Evolutionary conservation across 257 asterid genomes (phyloP).

Genomic region (Solanum tarijense): DNA sequence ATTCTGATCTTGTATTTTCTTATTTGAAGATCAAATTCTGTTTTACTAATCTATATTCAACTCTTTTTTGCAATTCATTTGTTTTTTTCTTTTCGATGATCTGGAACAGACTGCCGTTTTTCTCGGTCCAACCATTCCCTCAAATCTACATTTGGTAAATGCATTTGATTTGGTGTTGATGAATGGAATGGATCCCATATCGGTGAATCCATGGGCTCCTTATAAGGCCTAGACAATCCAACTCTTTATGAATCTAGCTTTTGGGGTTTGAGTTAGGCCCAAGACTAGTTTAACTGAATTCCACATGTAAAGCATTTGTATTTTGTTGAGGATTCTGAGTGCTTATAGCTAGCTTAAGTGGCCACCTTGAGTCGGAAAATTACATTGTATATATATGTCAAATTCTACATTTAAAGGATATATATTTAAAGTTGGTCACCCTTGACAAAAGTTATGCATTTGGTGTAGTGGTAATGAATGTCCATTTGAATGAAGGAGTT

Average conservation of each 20-base stretch:
- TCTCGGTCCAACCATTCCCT: neutral
- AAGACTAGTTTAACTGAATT: no score
- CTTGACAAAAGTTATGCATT: no score
- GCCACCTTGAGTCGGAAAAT: no score
- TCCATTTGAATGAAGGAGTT: no score
- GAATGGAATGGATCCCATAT: neutral
- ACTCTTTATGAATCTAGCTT: neutral
- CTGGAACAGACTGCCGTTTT: neutral
- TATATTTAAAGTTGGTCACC: no score
- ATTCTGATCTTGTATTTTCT: neutral
- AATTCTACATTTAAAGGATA: no score
- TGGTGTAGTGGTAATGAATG: no score
- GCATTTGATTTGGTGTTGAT: neutral
- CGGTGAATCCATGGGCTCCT: neutral
- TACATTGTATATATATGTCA: no score
- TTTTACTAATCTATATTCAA: neutral
- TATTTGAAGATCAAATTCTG: neutral
- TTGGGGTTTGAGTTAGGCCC: neutral
- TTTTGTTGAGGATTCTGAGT: neutral
- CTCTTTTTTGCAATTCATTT: neutral
- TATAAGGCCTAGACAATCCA: neutral
- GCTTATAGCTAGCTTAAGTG: neutral
- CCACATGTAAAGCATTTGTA: neutral
- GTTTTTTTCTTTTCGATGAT: neutral
- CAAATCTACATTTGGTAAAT: neutral